Evolutionary conservation across 2,329 filamentous ascomycete species (phyloP), one percentile per base, ranked within the genome.

Genomic region (Catunica adiposa): DNA sequence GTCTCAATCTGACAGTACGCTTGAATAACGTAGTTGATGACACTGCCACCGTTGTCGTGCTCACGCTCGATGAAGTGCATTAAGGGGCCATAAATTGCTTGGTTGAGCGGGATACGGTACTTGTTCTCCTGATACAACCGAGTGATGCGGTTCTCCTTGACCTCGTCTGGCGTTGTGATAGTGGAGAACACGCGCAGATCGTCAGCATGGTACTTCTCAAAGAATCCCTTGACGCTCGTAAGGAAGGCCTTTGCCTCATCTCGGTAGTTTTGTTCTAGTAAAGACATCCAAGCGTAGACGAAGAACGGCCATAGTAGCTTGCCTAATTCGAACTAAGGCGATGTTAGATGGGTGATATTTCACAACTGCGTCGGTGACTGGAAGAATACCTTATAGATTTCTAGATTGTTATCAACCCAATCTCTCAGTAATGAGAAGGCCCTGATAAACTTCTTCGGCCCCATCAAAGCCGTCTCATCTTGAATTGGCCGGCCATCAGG

Each of bases 241-340:
- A 94, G 82, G 64, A 94, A 90, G 1, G 76, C 71, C 61, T 85
- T 82, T 14, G 83, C 81, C 58, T 94, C 87, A 40, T 79, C 78
- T 1, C 78, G 71, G 62, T 84, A 89, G 60, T 80, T 81, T 58
- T 87, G 79, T 34, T 74, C 74, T 26, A 94, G 77, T 56, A 97
- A 77, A 57, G 87, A 82, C 25, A 98, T 73, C 65, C 86, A 96
- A 0, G 87, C 92, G 68, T 98, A 94, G 53, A 97, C 86, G 64
- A 96, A 97, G 0, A 94, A 72, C 0, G 92, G 92, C 89, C 92
- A 98, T 15, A 95, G 71, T 3, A 97, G 73, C 61, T 94, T 89
- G 58, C 80, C 78, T 2, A 98, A 74, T 70, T 98, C 92, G 47
- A 90, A 88, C 80, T 89, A 60, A 11, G 58, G 9, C 47, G 1